Base-by-base conservation (phyloP, 495 filamentous ascomycete species). In the Cudoniella acicularis region DNA sequence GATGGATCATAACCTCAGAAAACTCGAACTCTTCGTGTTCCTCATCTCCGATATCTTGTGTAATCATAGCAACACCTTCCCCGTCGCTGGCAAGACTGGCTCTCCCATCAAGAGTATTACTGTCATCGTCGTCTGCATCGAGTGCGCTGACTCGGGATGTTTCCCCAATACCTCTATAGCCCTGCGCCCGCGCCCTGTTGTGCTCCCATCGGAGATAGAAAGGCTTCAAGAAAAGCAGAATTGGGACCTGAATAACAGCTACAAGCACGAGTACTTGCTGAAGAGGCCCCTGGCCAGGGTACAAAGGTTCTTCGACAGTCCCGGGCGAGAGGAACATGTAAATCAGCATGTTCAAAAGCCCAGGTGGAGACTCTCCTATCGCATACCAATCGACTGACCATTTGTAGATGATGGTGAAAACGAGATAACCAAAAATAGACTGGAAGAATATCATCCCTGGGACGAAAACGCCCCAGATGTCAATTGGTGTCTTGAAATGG, bases 391-490 rank as follows among this genome's bases (percentile, higher is more conserved):
- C 87, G 41, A 96, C 79, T 18, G 83, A 85, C 94, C 94, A 99
- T 73, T 99, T 99, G 78, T 95, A 97, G 70, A 98, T 74, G 65
- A 99, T 95, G 65, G 87, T 86, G 68, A 96, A 78, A 50, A 94
- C 92, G 16, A 99, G 84, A 65, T 99, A 99, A 49, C 94, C 94
- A 61, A 99, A 99, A 72, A 99, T 98, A 49, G 90, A 85, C 74
- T 99, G 95, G 83, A 98, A 96, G 80, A 99, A 99, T 60, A 99
- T 87, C 92, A 99, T 96, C 49, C 93, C 92, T 9, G 94, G 94
- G 42, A 99, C 73, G 69, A 99, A 98, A 71, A 96, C 96, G 60
- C 92, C 94, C 83, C 89, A 93, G 64, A 98, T 89, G 69, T 99
- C 94, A 64, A 97, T 88, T 52, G 88, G 88, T 22, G 85, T 87